Percentiles rank a stretch among this genome's conserved stretches.
Conservation (phyloP, 2,329 filamentous ascomycete genomes). For the Endothia cerciana region DNA sequence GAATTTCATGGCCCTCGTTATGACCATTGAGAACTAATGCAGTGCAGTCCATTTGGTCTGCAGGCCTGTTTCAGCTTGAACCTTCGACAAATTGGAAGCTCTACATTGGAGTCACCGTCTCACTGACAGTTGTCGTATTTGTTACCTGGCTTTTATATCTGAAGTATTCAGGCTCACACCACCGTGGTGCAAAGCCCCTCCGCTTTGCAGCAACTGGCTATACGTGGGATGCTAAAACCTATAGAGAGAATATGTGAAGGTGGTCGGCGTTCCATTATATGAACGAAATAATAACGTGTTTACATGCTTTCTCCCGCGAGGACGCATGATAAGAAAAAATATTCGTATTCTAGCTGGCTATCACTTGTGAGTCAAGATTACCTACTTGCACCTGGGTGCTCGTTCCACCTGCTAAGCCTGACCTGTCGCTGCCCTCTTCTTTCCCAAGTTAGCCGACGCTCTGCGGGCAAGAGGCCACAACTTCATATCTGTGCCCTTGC, state of each 20-base stretch:
- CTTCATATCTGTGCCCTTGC: background rate
- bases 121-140: constrained; percentile 17
- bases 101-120: constrained; percentile 12
- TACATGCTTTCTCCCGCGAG: background rate
- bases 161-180: background rate
- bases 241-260: background rate
- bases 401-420: too few species aligned
- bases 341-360: too few species aligned
- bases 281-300: background rate
- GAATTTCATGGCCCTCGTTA: background rate
- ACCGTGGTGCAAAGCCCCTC: background rate
- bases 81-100: constrained; percentile 8
- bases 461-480: background rate
- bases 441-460: background rate
- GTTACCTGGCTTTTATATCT: constrained; percentile 18
- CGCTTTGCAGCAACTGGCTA: constrained; percentile 3
- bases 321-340: too few species aligned
- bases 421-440: background rate
- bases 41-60: constrained; percentile 19
- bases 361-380: too few species aligned
- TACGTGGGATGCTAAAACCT: background rate
- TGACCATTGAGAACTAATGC: background rate
- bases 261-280: background rate
- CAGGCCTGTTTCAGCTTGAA: constrained; percentile 17
- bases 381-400: too few species aligned